Evolutionary conservation across 164 flowering plant genomes (phyloP).

Genomic region (Piper longum): DNA sequence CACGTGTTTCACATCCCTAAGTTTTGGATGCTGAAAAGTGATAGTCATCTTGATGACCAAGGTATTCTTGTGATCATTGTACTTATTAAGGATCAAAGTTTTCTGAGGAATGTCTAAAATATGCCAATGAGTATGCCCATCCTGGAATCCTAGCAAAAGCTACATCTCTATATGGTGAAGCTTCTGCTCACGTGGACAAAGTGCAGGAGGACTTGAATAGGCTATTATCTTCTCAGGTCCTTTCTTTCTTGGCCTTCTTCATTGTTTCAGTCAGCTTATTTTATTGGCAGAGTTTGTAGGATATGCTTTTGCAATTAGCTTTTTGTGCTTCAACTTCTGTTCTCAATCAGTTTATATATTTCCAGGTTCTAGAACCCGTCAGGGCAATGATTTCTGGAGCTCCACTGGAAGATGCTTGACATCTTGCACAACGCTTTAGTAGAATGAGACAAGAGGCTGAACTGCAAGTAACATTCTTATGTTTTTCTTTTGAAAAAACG

Average conservation of each 20-base stretch:
- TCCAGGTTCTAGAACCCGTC: slow-evolving; percentile 76
- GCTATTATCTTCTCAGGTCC: slow-evolving; percentile 57
- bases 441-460: slow-evolving; percentile 99
- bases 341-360: not conserved
- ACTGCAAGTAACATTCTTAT: slow-evolving; percentile 41
- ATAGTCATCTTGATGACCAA: not conserved
- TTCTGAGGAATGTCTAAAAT: slow-evolving; percentile 79
- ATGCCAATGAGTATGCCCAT: slow-evolving; percentile 60
- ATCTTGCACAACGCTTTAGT: slow-evolving; percentile 97
- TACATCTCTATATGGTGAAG: slow-evolving; percentile 79
- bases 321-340: not conserved
- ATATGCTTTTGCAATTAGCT: too few species aligned
- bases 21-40: not conserved
- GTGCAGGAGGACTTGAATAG: slow-evolving; percentile 82
- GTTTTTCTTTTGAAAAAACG: too few species aligned
- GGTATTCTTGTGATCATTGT: not conserved
- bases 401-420: slow-evolving; percentile 98
- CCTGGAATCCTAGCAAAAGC: slow-evolving; percentile 68
- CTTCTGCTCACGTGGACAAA: slow-evolving; percentile 68
- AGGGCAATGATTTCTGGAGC: slow-evolving; percentile 75
- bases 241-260: not conserved
- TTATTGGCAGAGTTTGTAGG: not conserved
- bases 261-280: not conserved
- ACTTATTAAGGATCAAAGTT: slow-evolving; percentile 59
- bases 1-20: slow-evolving; percentile 7